Evolutionary conservation across 177 flowering plant genomes (phyloP).

Genomic region (Telopea speciosissima): DNA sequence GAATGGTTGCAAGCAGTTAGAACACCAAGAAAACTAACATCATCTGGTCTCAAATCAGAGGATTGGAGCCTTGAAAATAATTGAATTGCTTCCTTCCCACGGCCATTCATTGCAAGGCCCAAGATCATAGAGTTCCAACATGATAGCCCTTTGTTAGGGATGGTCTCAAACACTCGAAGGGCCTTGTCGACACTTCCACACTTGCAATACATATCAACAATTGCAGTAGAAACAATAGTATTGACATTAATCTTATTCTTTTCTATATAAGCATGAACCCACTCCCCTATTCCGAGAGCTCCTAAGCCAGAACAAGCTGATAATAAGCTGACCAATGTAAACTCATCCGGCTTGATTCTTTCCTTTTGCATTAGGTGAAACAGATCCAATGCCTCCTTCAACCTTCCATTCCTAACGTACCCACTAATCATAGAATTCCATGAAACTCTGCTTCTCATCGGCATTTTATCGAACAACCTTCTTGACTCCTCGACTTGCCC

Average conservation of each 20-base stretch:
- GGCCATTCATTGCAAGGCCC: conserved; percentile 66
- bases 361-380: conserved; percentile 49
- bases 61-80: conserved; percentile 33
- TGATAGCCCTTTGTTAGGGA: conserved; percentile 43
- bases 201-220: conserved; percentile 79
- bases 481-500: conserved; percentile 49
- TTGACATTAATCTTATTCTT: conserved; percentile 41
- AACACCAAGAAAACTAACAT: conserved; percentile 57
- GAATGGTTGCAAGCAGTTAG: conserved; percentile 68
- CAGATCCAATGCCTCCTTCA: conserved; percentile 51
- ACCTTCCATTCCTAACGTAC: conserved; percentile 59
- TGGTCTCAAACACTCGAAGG: conserved; percentile 27
- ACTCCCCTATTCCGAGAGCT: conserved; percentile 63
- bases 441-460: conserved; percentile 37
- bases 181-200: conserved; percentile 58
- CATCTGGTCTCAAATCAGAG: conserved; percentile 43
- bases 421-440: conserved; percentile 86
- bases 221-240: conserved; percentile 44
- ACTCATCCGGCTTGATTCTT: conserved; percentile 42
- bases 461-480: conserved; percentile 50
- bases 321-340: conserved; percentile 65
- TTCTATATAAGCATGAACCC: conserved; percentile 57
- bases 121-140: conserved; percentile 75
- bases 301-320: conserved; percentile 58
- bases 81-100: conserved; percentile 42